Conservation (phyloP, 345 rosid genomes). For the Lepidium sativum region DNA sequence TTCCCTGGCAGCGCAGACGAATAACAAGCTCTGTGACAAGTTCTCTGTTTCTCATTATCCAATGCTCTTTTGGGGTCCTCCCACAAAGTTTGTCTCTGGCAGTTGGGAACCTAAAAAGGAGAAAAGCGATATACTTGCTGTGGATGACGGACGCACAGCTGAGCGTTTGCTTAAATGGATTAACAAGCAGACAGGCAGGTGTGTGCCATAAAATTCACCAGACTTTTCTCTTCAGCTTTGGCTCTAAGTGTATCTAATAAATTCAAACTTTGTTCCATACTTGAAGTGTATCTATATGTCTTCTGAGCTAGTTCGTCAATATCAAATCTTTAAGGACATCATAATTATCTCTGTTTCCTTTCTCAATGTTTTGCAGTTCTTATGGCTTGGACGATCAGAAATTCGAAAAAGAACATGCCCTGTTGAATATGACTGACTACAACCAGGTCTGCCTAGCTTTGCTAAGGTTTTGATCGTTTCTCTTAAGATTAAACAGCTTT, state of each 20-base stretch:
- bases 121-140: constrained; percentile 44
- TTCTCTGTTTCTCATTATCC: constrained; percentile 84
- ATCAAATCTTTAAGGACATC: neutral
- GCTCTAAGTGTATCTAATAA: neutral
- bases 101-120: constrained; percentile 50
- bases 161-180: constrained; percentile 88
- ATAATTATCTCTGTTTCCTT: neutral
- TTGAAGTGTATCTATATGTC: neutral
- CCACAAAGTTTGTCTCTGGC: constrained; percentile 56
- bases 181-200: constrained; percentile 84
- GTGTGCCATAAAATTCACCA: constrained; percentile 7
- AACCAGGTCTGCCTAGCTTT: constrained; percentile 45
- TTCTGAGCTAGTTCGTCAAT: neutral
- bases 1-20: constrained; percentile 84
- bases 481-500: neutral
- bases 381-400: constrained; percentile 74
- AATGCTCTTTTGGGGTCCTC: constrained; percentile 87
- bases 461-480: neutral
- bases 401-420: constrained; percentile 66
- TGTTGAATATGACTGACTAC: constrained; percentile 59
- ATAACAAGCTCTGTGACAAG: constrained; percentile 74
- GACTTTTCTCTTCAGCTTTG: neutral
- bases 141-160: constrained; percentile 78
- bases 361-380: constrained; percentile 44
- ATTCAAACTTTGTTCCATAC: neutral